Conservation (phyloP, 78 protist genomes). For the Pigoraptor vietnamica region DNA sequence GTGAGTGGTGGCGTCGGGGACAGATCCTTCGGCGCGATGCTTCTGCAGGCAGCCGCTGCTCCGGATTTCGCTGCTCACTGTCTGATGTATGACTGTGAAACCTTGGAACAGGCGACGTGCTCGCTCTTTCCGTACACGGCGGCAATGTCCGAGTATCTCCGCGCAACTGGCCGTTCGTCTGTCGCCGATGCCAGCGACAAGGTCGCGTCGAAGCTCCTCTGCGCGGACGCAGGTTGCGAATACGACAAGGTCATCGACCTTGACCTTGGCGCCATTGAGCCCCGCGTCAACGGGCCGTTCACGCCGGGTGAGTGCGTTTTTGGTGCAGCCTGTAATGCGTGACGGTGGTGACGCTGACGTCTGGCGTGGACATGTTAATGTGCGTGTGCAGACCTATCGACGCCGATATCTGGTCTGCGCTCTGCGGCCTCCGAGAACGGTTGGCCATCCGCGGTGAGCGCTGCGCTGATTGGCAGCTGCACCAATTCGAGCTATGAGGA, state of each 20-base stretch:
- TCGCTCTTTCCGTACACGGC: constrained; percentile 84
- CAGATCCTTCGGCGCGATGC: background rate
- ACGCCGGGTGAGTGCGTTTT: background rate
- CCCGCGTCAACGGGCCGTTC: constrained; percentile 72
- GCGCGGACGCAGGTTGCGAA: constrained; percentile 52
- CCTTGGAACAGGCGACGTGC: constrained; percentile 89
- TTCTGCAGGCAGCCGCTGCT: background rate
- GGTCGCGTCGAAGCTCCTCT: constrained; percentile 3
- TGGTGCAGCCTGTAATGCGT: background rate
- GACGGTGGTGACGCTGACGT: too few species aligned
- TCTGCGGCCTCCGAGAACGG: constrained; percentile 43
- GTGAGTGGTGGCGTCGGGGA: background rate
- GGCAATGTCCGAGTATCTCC: constrained; percentile 59
- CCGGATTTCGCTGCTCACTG: too few species aligned
- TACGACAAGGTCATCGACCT: constrained; percentile 79
- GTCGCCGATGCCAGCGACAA: constrained; percentile 30
- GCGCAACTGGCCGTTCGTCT: constrained; percentile 51
- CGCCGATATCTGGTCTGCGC: constrained; percentile 51
- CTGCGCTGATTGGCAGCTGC: constrained; percentile 87
- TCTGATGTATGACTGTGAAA: too few species aligned
- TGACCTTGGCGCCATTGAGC: constrained; percentile 70
- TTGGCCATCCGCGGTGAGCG: constrained; percentile 83
- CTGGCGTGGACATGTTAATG: too few species aligned
- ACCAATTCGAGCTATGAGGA: constrained; percentile 89
- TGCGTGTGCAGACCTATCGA: constrained; percentile 61